Base-by-base conservation (phyloP, 352 stramenopile species). In the Ophiocytium majus region DNA sequence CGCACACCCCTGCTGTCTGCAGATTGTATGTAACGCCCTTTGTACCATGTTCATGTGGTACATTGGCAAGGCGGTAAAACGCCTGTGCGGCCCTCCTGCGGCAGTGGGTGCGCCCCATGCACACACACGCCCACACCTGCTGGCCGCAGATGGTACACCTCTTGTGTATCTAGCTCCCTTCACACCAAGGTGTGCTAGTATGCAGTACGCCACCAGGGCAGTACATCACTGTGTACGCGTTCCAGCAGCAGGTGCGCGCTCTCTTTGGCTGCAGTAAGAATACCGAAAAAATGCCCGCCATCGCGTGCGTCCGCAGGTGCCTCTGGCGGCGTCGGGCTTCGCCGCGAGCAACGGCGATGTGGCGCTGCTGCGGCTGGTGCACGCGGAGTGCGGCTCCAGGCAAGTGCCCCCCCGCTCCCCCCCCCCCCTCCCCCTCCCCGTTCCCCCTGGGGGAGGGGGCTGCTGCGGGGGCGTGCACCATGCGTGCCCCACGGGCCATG, bases 321-420 rank as follows among this genome's bases (percentile, higher is more conserved):
- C 83, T 63, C 50, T 86, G 37, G 83, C 80, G n/a, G 80, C 66
- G 49, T 80, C 83, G 33, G 83, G 83, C 9, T 71, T 86, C 14
- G 83, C 83, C 9, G 63, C 83, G 32, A 84, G 83, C 36, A 63
- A 78, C n/a, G 83, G 83, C 32, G 83, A 86, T 35, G 83, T 86
- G 5, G 64, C 63, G n/a, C 80, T 86, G 32, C 49, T 86, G 31
- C 83, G 83, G 36, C 35, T 86, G 33, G 83, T 86, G 10, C 79
- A 78, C 50, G 80, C 34, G 36, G 83, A 86, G 33, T 83, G 83
- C 66, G 83, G 83, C 5, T 76, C 66, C 35, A 78, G 66, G 66
- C 14, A 14, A 57, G 43, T 14, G 43, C 43, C 14, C 5, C 43
- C n/a, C n/a, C n/a, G n/a, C n/a, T n/a, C n/a, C n/a, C n/a, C n/a